These are phyloP conservation scores for Leucocoprinus sp. DNA, from an alignment of 768 basidiomycete species.

Conservation along the genomic window DNA sequence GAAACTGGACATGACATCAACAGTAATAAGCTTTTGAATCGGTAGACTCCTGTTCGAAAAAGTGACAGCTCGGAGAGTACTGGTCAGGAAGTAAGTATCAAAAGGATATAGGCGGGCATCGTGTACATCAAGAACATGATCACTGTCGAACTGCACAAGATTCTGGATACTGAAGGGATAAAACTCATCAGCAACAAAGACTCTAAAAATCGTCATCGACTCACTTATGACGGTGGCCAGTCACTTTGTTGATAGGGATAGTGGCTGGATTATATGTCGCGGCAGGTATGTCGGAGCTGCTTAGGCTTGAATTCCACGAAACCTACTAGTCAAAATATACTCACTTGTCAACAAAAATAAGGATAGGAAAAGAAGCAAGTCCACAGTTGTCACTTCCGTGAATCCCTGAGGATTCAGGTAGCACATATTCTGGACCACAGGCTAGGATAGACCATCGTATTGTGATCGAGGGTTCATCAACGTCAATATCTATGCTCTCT, in stretches of 20 bases:
- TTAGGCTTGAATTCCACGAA: not conserved
- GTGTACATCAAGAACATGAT: slow-evolving; percentile 48
- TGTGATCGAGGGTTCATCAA: slow-evolving; percentile 48
- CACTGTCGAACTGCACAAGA: slow-evolving; percentile 48
- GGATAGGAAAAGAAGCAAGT: slow-evolving; percentile 32
- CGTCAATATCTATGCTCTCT: slow-evolving; percentile 49
- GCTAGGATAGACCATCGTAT: slow-evolving; percentile 50
- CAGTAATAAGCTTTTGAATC: slow-evolving; percentile 34
- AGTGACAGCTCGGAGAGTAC: slow-evolving; percentile 34
- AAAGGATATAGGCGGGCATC: slow-evolving; percentile 48
- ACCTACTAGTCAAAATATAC: slow-evolving; percentile 8
- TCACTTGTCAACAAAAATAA: slow-evolving; percentile 44
- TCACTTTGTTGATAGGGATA: slow-evolving; percentile 34
- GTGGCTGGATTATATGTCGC: slow-evolving; percentile 36
- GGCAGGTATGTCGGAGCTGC: slow-evolving; percentile 27
- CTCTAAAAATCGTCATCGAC: not conserved
- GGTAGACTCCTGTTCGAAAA: slow-evolving; percentile 28
- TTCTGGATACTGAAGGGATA: slow-evolving; percentile 37
- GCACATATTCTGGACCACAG: slow-evolving; percentile 38
- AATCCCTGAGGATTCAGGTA: slow-evolving; percentile 36
- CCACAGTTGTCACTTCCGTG: slow-evolving; percentile 41
- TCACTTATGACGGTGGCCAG: slow-evolving; percentile 36
- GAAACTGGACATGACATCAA: slow-evolving; percentile 40
- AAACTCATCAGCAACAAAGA: not conserved
- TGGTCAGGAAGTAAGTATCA: slow-evolving; percentile 44